phyloP scores from a whole-genome alignment of 148 eudicot genomes.

The Suaeda aralocaspica region DNA sequence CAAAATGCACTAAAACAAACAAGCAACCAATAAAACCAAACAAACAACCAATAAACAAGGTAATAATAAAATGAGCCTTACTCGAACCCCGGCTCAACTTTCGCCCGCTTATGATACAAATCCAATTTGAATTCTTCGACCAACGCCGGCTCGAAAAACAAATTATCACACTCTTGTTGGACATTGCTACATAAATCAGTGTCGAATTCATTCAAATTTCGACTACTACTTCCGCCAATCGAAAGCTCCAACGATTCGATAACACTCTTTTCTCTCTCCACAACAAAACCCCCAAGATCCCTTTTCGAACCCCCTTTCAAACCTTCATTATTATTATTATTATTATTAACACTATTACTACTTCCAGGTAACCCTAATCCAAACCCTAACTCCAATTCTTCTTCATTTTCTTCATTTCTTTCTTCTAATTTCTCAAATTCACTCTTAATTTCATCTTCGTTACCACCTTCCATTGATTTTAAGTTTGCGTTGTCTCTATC shows the following conservation, averaged over 20 bases:
- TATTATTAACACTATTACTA: slow-evolving; percentile 8
- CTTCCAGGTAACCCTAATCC: slow-evolving; percentile 25
- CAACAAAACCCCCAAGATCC: slow-evolving; percentile 28
- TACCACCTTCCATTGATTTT: slow-evolving; percentile 27
- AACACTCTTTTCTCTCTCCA: slow-evolving; percentile 32
- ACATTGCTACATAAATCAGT: no score
- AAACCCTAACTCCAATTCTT: slow-evolving; percentile 33
- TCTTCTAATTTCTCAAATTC: slow-evolving; percentile 16
- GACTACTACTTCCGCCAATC: slow-evolving; percentile 31
- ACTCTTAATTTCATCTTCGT: background rate
- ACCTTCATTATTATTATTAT: no score
- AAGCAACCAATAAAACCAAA: background rate
- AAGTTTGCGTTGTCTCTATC: slow-evolving; percentile 13
- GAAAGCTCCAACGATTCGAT: no score
- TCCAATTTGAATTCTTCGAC: slow-evolving; percentile 36
- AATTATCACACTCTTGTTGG: no score
- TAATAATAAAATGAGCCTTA: slow-evolving; percentile 18
- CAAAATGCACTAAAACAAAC: background rate
- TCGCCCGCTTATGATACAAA: slow-evolving; percentile 68
- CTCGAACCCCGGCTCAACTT: slow-evolving; percentile 31
- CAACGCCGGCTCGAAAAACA: slow-evolving; percentile 4
- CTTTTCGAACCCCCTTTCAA: slow-evolving; percentile 27
- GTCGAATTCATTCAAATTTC: slow-evolving; percentile 14
- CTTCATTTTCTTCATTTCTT: background rate
- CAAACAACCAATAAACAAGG: background rate